A percentile compares a stretch with the other conserved stretches of the same genome.
phyloP scores from a whole-genome alignment of 2,329 filamentous ascomycete genomes.

The Pseudogymnoascus sp. region DNA sequence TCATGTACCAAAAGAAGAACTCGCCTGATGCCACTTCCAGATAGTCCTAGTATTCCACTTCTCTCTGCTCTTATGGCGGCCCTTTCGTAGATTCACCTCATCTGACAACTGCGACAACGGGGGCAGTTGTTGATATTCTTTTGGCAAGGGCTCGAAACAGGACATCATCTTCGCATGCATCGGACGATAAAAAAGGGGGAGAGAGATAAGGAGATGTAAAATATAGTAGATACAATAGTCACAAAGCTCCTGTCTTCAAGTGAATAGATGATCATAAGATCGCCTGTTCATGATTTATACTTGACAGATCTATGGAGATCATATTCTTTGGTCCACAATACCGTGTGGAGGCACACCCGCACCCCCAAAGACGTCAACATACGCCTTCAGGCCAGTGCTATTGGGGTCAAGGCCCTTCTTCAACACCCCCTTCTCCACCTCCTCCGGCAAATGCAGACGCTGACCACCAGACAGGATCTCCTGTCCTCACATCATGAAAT shows the following conservation, averaged over 20 bases:
- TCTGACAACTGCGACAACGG: background rate
- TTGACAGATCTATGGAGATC: background rate
- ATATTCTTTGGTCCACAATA: background rate
- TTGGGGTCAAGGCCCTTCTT: constrained; percentile 72
- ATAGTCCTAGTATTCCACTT: too few species aligned
- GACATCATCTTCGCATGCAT: background rate
- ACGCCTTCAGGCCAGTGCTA: constrained; percentile 72
- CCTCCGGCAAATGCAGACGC: constrained; percentile 72
- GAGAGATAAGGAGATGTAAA: background rate
- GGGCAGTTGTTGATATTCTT: background rate
- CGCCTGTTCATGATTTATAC: background rate
- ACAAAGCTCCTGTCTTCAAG: background rate
- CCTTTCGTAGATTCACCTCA: too few species aligned
- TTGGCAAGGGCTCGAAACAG: background rate
- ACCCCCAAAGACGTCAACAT: constrained; percentile 70
- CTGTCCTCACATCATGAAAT: constrained; percentile 88
- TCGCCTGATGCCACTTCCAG: too few species aligned
- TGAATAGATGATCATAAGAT: background rate
- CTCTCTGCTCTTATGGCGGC: too few species aligned
- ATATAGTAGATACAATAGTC: background rate
- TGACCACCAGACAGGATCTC: constrained; percentile 90
- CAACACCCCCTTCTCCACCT: constrained; percentile 70
- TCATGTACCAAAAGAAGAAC: too few species aligned
- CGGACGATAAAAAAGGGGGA: background rate
- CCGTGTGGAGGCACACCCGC: constrained; percentile 73